Evolutionary conservation across 305 asterid species (phyloP), one percentile per base, ranked within the genome.

Genomic region (Rubia tinctorum): DNA sequence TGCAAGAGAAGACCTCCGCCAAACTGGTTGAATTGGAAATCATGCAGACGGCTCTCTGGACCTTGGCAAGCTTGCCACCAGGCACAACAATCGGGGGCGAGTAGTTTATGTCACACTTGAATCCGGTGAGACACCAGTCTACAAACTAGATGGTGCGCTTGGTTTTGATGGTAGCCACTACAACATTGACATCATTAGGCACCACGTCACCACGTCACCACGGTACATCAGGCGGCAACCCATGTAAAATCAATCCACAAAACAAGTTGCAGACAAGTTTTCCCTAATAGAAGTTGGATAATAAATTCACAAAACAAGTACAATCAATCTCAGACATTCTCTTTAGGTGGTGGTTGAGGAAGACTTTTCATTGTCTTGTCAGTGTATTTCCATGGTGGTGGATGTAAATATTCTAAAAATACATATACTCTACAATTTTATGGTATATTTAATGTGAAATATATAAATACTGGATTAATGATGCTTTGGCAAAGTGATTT

Each of bases 171-270:
- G 78, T 78, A 70, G 81, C 78, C 60, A 78, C 81, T 53, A 75
- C 75, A 73, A 75, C 78, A 73, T 78, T 78, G 42, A 78, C 81
- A 73, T 78, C 78, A 49, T 78, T 78, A n/a, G 78, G 81, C 18
- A 73, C 81, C 37, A 30, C 3, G 39, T 78, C 81, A 11, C 81
- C 81, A 25, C 75, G 81, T 78, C 81, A 11, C 81, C 81, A 25
- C 75, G 81, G 30, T 73, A 78, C 78, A 78, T 78, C 71, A 78
- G 65, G 45, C 75, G 68, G 78, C 77, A 77, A 72, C 77, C 77
- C 80, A 77, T 77, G 42, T 77, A 77, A 3, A 30, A 30, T 30
- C 37, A 37, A 4, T 37, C 40, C 40, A 37, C 40, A 5, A 37
- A 37, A 37, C 7, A 37, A 37, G 40, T 37, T 37, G 40, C 40